phyloP scores from a whole-genome alignment of 495 filamentous ascomycete species.

The Xylaria venustula region DNA sequence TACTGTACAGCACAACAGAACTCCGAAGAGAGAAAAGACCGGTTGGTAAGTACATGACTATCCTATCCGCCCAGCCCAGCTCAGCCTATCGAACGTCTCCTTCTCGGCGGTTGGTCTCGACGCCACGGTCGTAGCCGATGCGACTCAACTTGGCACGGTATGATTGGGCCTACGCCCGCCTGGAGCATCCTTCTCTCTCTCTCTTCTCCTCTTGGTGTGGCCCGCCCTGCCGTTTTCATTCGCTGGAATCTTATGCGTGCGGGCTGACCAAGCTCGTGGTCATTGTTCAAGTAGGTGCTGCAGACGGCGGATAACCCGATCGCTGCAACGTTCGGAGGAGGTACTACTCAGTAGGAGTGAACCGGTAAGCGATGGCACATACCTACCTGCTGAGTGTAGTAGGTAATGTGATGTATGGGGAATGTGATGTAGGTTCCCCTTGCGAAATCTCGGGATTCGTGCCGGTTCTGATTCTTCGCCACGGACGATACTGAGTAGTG shows the following conservation, averaged over 20 bases:
- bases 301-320: not conserved
- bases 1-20: no score
- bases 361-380: not conserved
- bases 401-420: no score
- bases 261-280: not conserved
- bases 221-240: not conserved
- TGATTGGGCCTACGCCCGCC: not conserved
- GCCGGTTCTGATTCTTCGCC: not conserved
- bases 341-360: not conserved
- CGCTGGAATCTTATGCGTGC: not conserved
- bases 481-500: not conserved
- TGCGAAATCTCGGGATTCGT: not conserved
- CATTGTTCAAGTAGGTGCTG: not conserved
- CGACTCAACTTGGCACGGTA: slow-evolving; percentile 3
- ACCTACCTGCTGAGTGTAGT: not conserved
- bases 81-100: not conserved
- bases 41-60: not conserved
- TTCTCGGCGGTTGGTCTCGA: not conserved
- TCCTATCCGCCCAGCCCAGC: not conserved
- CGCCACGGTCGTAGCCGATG: slow-evolving; percentile 12
- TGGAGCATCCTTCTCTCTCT: not conserved
- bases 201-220: not conserved
- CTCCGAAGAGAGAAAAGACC: no score
- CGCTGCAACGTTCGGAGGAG: not conserved
- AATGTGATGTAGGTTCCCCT: not conserved